Evolutionary conservation across 169 alveolate genomes (phyloP).

Genomic region (Hepatocystis sp.): DNA sequence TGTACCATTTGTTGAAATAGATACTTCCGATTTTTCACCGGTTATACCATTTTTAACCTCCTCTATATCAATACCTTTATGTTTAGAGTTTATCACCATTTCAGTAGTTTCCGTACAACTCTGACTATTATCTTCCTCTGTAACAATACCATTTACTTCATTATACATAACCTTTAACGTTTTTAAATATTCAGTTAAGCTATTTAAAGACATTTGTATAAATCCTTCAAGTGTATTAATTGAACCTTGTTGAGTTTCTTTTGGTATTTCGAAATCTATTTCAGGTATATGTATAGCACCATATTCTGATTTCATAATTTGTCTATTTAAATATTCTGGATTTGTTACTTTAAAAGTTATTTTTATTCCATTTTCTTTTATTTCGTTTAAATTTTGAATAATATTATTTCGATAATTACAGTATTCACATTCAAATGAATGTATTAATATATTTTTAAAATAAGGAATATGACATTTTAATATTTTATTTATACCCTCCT

Average conservation of each 20-base stretch:
- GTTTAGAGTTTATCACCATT: no score
- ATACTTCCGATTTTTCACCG: no score
- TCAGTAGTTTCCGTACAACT: no score
- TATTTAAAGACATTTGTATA: slow-evolving; percentile 43
- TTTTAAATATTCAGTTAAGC: slow-evolving; percentile 74
- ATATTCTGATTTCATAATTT: slow-evolving; percentile 92
- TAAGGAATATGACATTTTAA: slow-evolving; percentile 93
- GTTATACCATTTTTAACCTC: no score
- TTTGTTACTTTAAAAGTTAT: slow-evolving; percentile 86
- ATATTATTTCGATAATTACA: slow-evolving; percentile 95
- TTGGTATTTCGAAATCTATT: slow-evolving; percentile 95
- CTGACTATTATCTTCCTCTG: background rate
- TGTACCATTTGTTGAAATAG: no score
- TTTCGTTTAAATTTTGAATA: slow-evolving; percentile 93
- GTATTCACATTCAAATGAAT: slow-evolving; percentile 92
- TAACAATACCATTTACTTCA: slow-evolving; percentile 20
- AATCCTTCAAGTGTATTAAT: slow-evolving; percentile 93
- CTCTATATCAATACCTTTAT: no score
- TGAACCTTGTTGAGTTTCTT: slow-evolving; percentile 93
- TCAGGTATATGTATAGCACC: slow-evolving; percentile 92
- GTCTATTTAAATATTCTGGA: slow-evolving; percentile 91
- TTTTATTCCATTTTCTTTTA: slow-evolving; percentile 94
- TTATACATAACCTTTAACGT: slow-evolving; percentile 50
- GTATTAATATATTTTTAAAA: slow-evolving; percentile 87
- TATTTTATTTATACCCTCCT: slow-evolving; percentile 91